These are phyloP conservation scores for Geum urbanum DNA, from an alignment of 306 rosid genomes.

Conservation along the genomic window DNA sequence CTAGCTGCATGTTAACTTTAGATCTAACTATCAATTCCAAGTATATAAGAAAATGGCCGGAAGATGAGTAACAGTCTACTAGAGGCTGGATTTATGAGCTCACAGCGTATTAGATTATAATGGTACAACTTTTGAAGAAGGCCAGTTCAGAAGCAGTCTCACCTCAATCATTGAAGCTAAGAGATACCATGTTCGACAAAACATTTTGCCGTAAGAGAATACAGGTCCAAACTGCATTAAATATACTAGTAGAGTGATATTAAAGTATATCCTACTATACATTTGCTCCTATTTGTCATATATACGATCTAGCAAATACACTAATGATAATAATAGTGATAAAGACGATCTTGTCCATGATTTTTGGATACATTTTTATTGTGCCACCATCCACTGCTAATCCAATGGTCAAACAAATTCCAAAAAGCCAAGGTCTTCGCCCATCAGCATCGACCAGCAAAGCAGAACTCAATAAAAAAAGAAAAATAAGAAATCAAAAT, in stretches of 20 bases:
- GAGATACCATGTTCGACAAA: no score
- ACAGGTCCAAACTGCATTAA: not conserved
- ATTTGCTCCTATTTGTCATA: not conserved
- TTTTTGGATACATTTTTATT: slow-evolving; percentile 14
- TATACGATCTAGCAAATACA: not conserved
- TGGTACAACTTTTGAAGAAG: not conserved
- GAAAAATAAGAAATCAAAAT: no score
- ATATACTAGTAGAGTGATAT: no score
- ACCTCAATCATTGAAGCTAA: no score
- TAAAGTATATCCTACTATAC: not conserved
- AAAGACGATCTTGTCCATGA: slow-evolving; percentile 13
- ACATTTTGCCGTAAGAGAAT: not conserved
- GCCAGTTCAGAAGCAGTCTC: not conserved
- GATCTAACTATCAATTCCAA: not conserved
- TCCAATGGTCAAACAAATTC: slow-evolving; percentile 16
- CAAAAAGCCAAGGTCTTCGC: slow-evolving; percentile 7
- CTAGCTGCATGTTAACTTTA: not conserved
- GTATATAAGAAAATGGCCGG: not conserved
- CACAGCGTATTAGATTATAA: not conserved
- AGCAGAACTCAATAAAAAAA: not conserved
- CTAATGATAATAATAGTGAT: not conserved
- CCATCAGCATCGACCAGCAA: not conserved
- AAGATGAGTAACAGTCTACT: not conserved
- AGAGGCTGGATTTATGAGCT: not conserved
- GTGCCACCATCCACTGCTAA: slow-evolving; percentile 2